Percentiles rank a stretch among this genome's conserved stretches.
These are phyloP conservation scores for Sugiyamaella lignohabitans DNA, from an alignment of 805 yeast species.

Conservation along the genomic window DNA sequence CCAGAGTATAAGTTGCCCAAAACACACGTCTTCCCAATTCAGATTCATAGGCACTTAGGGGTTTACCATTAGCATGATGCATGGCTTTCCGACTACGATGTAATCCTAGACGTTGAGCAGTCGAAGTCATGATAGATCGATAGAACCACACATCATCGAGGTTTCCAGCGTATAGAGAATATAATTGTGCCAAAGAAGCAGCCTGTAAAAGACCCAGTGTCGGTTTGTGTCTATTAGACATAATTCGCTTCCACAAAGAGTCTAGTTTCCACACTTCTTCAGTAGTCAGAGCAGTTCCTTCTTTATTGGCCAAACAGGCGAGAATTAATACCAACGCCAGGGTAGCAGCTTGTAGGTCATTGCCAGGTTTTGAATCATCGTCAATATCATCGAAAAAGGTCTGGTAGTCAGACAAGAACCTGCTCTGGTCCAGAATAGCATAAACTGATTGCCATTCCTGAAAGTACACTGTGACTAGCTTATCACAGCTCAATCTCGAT, in stretches of 20 bases:
- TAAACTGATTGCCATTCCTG: conserved; percentile 68
- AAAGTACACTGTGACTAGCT: conserved; percentile 59
- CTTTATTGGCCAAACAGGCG: conserved; percentile 22
- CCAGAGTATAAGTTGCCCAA: conserved; percentile 78
- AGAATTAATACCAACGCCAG: conserved; percentile 27
- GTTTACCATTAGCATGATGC: conserved; percentile 56
- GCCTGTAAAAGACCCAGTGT: conserved; percentile 44
- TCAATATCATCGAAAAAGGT: conserved; percentile 28
- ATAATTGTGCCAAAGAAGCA: conserved; percentile 59
- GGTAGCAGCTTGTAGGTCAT: conserved; percentile 21
- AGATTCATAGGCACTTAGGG: conserved; percentile 62
- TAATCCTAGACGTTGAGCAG: conserved; percentile 79
- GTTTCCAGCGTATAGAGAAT: conserved; percentile 68
- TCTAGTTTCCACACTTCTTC: conserved; percentile 2
- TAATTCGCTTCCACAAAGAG: conserved; percentile 3
- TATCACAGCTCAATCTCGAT: conserved; percentile 57
- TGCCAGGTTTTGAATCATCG: conserved; percentile 3
- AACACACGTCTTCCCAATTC: conserved; percentile 77
- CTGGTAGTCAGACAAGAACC: conserved; percentile 57
- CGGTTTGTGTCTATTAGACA: conserved; percentile 9
- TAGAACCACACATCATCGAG: conserved; percentile 66
- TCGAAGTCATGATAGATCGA: conserved; percentile 67
- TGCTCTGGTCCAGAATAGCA: conserved; percentile 63
- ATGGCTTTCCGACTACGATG: conserved; percentile 78
- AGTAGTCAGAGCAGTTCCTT: conserved; percentile 2